phyloP scores from a whole-genome alignment of 306 rosid species.

The Lotus japonicus region DNA sequence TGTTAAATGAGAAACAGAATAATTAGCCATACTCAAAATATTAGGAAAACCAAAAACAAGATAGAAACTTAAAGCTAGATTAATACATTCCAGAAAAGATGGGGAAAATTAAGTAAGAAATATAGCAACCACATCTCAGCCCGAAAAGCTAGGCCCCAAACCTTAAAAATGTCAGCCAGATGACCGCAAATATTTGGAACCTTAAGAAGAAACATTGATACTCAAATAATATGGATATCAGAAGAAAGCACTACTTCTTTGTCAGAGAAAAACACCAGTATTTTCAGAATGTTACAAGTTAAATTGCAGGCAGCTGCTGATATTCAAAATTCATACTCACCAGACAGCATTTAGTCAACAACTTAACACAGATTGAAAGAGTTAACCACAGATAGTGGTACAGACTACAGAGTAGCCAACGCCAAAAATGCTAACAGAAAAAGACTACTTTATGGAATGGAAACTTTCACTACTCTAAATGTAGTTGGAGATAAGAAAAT shows the following conservation, averaged over 20 bases:
- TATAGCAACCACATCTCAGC: not conserved
- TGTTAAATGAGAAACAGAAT: conserved; percentile 37
- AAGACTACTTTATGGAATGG: not conserved
- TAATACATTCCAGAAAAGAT: not conserved
- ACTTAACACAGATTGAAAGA: not conserved
- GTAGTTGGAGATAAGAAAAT: not conserved
- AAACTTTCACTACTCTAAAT: not conserved
- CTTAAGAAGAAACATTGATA: not conserved
- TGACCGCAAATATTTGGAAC: not conserved
- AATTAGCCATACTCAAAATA: conserved; percentile 17
- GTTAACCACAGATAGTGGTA: not conserved
- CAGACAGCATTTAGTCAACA: not conserved
- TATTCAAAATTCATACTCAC: not conserved
- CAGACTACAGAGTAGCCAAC: not conserved
- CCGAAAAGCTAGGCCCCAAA: not conserved
- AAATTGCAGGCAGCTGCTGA: not conserved
- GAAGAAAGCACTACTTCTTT: not conserved
- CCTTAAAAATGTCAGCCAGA: not conserved
- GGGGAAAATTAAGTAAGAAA: not conserved
- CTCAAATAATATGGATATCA: not conserved
- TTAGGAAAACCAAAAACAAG: not conserved
- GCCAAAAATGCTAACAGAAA: not conserved
- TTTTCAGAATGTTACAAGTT: not conserved
- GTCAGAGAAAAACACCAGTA: not conserved
- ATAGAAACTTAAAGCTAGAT: not conserved